These are phyloP conservation scores for Fraxinus greggii DNA, from an alignment of 305 asterid species.

Conservation along the genomic window DNA sequence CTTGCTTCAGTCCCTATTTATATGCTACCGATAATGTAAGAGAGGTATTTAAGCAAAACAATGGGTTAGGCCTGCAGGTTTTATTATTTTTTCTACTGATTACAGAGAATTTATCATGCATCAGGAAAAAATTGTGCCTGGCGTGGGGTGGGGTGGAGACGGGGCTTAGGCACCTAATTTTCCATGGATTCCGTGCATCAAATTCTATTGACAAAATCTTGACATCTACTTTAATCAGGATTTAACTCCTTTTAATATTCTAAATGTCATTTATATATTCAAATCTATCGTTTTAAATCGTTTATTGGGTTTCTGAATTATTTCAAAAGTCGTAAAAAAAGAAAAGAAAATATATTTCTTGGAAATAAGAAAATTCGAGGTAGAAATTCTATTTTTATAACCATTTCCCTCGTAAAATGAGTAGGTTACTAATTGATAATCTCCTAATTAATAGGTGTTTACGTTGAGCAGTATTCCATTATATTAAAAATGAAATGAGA, in stretches of 20 bases:
- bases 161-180: neutral
- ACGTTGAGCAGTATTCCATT: neutral
- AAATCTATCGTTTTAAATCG: neutral
- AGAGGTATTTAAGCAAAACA: neutral
- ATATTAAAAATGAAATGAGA: neutral
- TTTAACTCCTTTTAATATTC: neutral
- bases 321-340: neutral
- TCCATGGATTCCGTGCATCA: neutral
- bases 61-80: neutral
- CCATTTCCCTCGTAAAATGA: neutral
- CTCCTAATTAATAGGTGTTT: neutral
- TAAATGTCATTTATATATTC: neutral
- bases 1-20: neutral
- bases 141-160: neutral
- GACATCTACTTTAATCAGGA: neutral
- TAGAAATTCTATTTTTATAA: neutral
- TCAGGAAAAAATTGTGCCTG: neutral
- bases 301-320: neutral
- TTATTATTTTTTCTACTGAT: neutral
- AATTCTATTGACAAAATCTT: neutral
- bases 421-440: neutral
- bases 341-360: neutral
- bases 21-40: neutral
- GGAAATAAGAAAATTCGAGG: neutral
- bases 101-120: neutral